A percentile compares a stretch with the other conserved stretches of the same genome.
These are phyloP conservation scores for Coemansia sp. DNA, from an alignment of 192 early-diverging fungal species.

Conservation along the genomic window DNA sequence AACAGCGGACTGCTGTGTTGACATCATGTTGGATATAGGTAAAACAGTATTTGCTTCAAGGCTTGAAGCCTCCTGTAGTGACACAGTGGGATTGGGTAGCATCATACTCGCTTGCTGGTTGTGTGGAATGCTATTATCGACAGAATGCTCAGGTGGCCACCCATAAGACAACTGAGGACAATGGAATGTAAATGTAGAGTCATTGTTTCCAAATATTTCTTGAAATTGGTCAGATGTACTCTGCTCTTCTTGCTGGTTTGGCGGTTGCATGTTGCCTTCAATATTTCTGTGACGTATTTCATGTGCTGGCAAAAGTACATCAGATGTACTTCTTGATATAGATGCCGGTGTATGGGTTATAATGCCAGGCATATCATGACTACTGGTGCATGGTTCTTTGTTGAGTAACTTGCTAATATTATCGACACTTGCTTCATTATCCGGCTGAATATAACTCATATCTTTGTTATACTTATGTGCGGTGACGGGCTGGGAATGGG, in stretches of 20 bases:
- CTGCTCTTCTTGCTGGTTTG: background rate
- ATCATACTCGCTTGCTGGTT: background rate
- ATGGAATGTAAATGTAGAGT: slow-evolving; percentile 21
- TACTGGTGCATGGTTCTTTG: background rate
- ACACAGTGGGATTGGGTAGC: background rate
- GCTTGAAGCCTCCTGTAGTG: background rate
- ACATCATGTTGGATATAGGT: background rate
- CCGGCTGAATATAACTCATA: background rate
- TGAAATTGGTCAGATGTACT: slow-evolving; percentile 1
- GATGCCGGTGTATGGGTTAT: background rate
- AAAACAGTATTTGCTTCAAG: background rate
- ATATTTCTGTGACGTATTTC: background rate
- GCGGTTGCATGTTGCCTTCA: background rate
- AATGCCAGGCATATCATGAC: background rate
- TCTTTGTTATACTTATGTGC: background rate
- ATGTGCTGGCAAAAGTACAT: background rate
- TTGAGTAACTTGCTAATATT: background rate
- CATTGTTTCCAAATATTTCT: slow-evolving; percentile 10
- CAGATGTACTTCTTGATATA: background rate
- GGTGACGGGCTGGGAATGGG: background rate
- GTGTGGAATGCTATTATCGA: too few relatives aligned
- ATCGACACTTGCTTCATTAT: background rate
- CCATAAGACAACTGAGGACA: slow-evolving; percentile 12
- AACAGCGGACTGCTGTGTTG: background rate
- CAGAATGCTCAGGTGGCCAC: background rate